Percentiles rank a stretch among this genome's conserved stretches.
Evolutionary conservation across 495 filamentous ascomycete species (phyloP).

Genomic region (Baudoinia panamericana): DNA sequence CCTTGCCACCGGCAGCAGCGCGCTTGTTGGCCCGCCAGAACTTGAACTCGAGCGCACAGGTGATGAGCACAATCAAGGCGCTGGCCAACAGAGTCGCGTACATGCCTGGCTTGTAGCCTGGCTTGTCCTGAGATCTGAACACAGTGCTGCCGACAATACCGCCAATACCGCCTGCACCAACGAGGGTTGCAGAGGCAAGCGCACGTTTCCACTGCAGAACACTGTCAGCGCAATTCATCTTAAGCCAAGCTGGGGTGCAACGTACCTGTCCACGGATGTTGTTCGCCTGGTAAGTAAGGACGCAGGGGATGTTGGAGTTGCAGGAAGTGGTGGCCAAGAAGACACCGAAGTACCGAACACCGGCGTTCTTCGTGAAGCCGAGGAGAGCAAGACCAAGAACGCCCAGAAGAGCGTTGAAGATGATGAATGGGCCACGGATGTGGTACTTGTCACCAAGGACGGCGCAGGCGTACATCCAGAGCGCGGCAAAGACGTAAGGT

Average conservation of each 20-base stretch:
- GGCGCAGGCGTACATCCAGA: slow-evolving; percentile 43
- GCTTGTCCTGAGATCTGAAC: slow-evolving; percentile 46
- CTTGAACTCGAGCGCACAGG: slow-evolving; percentile 13
- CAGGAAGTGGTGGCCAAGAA: slow-evolving; percentile 47
- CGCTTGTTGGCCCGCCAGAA: slow-evolving; percentile 18
- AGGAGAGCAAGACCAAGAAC: slow-evolving; percentile 40
- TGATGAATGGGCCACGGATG: slow-evolving; percentile 43
- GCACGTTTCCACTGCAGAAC: slow-evolving; percentile 56
- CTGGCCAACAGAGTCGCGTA: slow-evolving; percentile 35
- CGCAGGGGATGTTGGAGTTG: slow-evolving; percentile 47
- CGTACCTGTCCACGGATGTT: slow-evolving; percentile 54
- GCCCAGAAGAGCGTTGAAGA: slow-evolving; percentile 39
- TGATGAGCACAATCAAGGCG: slow-evolving; percentile 33
- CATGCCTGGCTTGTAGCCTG: slow-evolving; percentile 44
- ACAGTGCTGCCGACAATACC: slow-evolving; percentile 46
- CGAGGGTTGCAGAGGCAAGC: slow-evolving; percentile 43
- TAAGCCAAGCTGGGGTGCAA: neutral
- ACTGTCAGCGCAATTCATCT: slow-evolving; percentile 4
- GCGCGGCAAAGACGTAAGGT: slow-evolving; percentile 45
- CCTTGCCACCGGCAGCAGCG: slow-evolving; percentile 15
- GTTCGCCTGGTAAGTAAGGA: slow-evolving; percentile 52
- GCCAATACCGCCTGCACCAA: slow-evolving; percentile 44
- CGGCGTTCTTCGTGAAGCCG: slow-evolving; percentile 37
- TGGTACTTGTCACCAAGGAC: slow-evolving; percentile 41
- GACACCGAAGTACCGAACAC: slow-evolving; percentile 48